Evolutionary conservation across 768 basidiomycete species (phyloP), one percentile per base, ranked within the genome.

Genomic region (Floccularia luteovirens): DNA sequence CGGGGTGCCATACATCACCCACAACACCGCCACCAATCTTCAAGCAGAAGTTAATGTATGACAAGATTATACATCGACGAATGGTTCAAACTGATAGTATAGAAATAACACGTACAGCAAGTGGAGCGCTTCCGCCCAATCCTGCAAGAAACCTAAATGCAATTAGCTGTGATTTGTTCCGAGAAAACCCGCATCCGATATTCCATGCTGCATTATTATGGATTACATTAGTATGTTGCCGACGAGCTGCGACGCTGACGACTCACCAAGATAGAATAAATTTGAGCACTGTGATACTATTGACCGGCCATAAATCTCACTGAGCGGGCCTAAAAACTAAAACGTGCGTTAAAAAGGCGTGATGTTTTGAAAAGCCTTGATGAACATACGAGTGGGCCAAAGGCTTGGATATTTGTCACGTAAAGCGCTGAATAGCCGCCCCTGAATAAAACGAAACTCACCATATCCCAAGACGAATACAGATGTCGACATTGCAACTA

Each of bases 131-230:
- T 0, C 84, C 86, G 20, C 85, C 86, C 1, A 88, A 42, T 1
- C 85, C 84, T 1, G 82, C 60, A 2, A 86, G 56, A 46, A 88
- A 75, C n/a, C 83, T 72, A 49, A 87, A 87, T 0, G 64, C 77
- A 36, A 85, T 73, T 11, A 86, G 59, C 46, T 83, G 72, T 0
- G 57, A 60, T 42, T 68, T 66, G 37, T 64, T 79, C 39, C 69
- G 69, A 0, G 82, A 75, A 43, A 83, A 86, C 0, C 78, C 76
- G 46, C 79, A 80, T 5, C 56, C 79, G 12, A 77, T 51, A 56
- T 74, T 82, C 82, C 72, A 85, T 5, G 52, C 83, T 64, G 53
- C 44, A 11, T n/a, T 3, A 8, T n/a, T n/a, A n/a, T n/a, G 16
- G 36, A 6, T 10, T 34, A 5, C 21, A 23, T 10, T 7, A 5